Evolutionary conservation across 768 basidiomycete genomes (phyloP).

Genomic region (Suillus lakei): DNA sequence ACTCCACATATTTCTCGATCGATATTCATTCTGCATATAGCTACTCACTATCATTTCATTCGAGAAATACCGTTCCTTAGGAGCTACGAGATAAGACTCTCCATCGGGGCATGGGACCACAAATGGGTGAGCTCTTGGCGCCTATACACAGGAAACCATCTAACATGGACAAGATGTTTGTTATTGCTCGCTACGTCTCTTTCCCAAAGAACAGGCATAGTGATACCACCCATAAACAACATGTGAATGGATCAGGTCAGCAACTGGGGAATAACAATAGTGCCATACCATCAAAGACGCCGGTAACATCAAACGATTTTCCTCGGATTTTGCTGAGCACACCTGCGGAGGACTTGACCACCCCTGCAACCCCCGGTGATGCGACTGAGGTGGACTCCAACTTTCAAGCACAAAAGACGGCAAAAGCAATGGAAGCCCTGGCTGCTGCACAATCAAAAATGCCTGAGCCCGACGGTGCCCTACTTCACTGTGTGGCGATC

Average conservation of each 20-base stretch:
- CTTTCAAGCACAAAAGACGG: slow-evolving; percentile 18
- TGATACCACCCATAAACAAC: background rate
- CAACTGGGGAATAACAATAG: background rate
- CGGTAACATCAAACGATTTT: slow-evolving; percentile 19
- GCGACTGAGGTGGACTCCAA: slow-evolving; percentile 10
- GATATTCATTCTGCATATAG: slow-evolving; percentile 34
- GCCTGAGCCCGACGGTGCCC: slow-evolving; percentile 51
- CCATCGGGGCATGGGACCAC: slow-evolving; percentile 68
- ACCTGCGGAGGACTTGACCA: slow-evolving; percentile 35
- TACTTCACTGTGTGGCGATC: slow-evolving; percentile 65
- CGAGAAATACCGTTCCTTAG: slow-evolving; percentile 70
- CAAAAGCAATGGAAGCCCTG: slow-evolving; percentile 14
- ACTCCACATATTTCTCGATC: background rate
- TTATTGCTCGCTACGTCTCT: slow-evolving; percentile 67
- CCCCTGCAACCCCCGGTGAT: slow-evolving; percentile 26
- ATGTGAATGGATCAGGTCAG: background rate
- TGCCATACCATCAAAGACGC: slow-evolving; percentile 19
- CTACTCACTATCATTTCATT: slow-evolving; percentile 70
- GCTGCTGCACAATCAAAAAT: slow-evolving; percentile 16
- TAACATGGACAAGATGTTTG: slow-evolving; percentile 51
- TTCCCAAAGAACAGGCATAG: slow-evolving; percentile 37
- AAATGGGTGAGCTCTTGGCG: slow-evolving; percentile 65
- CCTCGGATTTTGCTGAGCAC: slow-evolving; percentile 41
- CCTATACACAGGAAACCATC: slow-evolving; percentile 2
- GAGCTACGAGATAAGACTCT: slow-evolving; percentile 63